phyloP scores from a whole-genome alignment of 257 asterid species.

The Solanum lycopersicoides region DNA sequence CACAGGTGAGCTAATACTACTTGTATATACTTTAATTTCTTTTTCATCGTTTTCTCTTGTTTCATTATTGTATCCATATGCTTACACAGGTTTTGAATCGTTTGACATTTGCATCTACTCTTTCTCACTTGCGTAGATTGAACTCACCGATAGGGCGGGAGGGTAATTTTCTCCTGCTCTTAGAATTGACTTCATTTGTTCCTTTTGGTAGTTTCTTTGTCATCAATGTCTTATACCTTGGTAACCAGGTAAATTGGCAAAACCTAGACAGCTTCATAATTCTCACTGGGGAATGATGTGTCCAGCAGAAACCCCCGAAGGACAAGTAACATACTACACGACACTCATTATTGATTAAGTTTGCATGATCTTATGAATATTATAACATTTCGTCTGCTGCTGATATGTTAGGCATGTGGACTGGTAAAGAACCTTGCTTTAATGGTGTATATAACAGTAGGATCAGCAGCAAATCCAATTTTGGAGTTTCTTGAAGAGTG shows the following conservation, averaged over 20 bases:
- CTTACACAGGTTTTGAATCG: constrained; percentile 82
- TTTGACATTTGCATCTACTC: constrained; percentile 92
- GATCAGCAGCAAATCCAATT: constrained; percentile 98
- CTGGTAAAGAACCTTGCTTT: constrained; percentile 92
- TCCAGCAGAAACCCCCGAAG: constrained; percentile 99
- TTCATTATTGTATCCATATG: neutral
- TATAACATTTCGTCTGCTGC: neutral
- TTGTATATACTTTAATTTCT: neutral
- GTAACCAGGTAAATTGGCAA: constrained; percentile 79
- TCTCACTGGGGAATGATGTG: constrained; percentile 99
- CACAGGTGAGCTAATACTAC: constrained; percentile 48
- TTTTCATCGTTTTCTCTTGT: neutral
- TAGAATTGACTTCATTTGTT: neutral
- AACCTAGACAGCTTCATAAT: constrained; percentile 97
- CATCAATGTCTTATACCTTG: neutral
- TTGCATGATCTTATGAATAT: neutral
- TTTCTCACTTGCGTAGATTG: constrained; percentile 88
- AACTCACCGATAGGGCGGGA: constrained; percentile 99
- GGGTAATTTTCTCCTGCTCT: constrained; percentile 33
- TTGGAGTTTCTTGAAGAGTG: constrained; percentile 94
- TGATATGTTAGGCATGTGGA: constrained; percentile 75
- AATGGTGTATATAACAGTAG: constrained; percentile 97
- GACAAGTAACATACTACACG: constrained; percentile 42
- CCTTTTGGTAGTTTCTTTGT: neutral
- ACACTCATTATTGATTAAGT: neutral